These are phyloP conservation scores for Gossypium bickii DNA, from an alignment of 345 rosid species.

Conservation along the genomic window DNA sequence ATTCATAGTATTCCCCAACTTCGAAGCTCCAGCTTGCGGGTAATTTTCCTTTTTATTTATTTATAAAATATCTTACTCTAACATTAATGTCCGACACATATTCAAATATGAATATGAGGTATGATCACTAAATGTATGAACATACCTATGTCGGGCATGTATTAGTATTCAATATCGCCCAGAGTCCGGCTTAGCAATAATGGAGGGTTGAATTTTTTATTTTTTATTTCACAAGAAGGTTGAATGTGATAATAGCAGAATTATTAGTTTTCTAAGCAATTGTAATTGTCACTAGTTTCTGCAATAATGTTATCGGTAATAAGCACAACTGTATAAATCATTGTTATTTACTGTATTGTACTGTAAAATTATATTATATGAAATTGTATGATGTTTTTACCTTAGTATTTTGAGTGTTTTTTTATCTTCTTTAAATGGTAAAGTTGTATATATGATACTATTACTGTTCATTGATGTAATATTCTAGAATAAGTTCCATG, in stretches of 20 bases:
- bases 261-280: conserved; percentile 11
- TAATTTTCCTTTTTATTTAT: conserved; percentile 14
- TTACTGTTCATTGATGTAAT: no score
- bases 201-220: no score
- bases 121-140: background rate
- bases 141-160: background rate
- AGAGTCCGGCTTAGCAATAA: background rate
- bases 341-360: background rate
- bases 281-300: conserved; percentile 19
- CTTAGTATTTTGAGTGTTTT: no score
- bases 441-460: no score
- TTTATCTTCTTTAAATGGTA: no score
- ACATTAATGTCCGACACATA: background rate
- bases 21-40: conserved; percentile 68
- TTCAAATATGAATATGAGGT: background rate
- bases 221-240: background rate
- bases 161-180: background rate
- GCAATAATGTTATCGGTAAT: background rate
- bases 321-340: background rate
- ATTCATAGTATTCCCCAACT: conserved; percentile 70
- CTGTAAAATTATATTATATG: background rate
- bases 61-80: background rate
- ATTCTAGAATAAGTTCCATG: no score
- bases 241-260: conserved; percentile 14
- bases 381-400: background rate